A percentile compares a stretch with the other conserved stretches of the same genome.
phyloP scores from a whole-genome alignment of 768 basidiomycete genomes.

The Mycena filopes region DNA sequence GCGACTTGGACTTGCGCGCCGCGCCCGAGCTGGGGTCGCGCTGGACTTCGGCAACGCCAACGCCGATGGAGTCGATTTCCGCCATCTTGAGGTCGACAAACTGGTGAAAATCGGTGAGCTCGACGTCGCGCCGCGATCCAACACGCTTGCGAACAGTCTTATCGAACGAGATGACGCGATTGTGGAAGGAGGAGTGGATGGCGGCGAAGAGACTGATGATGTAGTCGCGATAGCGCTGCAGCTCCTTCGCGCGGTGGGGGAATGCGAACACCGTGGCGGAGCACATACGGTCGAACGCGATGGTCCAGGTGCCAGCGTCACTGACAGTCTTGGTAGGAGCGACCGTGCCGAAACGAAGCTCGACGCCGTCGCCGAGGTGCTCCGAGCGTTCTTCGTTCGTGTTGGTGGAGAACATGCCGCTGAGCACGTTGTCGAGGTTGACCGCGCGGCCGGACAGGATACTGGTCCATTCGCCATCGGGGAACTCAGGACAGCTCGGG shows the following conservation, averaged over 20 bases:
- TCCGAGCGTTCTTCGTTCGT: conserved; percentile 10
- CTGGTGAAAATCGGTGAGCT: conserved; percentile 8
- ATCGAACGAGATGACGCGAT: conserved; percentile 22
- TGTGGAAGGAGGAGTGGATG: not conserved
- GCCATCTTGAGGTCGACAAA: conserved; percentile 27
- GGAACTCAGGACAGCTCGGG: not conserved
- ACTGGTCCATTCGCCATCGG: not conserved
- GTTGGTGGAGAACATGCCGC: conserved; percentile 9
- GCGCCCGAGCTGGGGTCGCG: not conserved
- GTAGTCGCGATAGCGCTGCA: conserved; percentile 10
- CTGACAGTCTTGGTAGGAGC: conserved; percentile 9
- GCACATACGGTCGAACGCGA: conserved; percentile 3
- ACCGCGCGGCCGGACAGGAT: not conserved
- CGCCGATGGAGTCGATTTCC: conserved; percentile 21
- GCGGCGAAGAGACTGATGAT: conserved; percentile 19
- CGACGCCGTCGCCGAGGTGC: conserved; percentile 16
- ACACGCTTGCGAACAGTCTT: conserved; percentile 16
- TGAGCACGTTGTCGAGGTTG: not conserved
- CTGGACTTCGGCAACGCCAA: not conserved
- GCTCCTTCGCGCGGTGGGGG: conserved; percentile 16
- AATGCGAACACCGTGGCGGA: conserved; percentile 7
- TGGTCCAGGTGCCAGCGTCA: conserved; percentile 20
- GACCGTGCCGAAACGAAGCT: conserved; percentile 21
- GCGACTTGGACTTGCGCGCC: not conserved
- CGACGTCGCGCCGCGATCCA: not conserved